Conservation (phyloP, 257 asterid genomes). For the Parsonsia alboflavescens region DNA sequence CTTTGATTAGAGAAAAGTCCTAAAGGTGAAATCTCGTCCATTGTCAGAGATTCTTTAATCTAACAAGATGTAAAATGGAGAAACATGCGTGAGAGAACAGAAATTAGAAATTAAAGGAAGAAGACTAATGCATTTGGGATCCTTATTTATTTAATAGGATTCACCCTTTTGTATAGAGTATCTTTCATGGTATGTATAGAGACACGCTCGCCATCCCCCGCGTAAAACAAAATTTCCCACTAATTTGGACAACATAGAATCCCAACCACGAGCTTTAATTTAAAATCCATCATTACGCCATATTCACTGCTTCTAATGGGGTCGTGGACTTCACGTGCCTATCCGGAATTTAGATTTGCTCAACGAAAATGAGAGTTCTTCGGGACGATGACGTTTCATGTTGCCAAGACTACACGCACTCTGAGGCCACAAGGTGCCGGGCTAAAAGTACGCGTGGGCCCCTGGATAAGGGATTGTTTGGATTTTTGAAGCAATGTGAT, state of each 20-base stretch:
- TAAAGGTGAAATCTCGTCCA: too few species aligned
- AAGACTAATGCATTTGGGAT: too few species aligned
- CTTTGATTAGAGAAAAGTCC: too few species aligned
- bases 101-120: too few species aligned
- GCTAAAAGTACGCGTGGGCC: background rate
- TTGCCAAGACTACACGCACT: background rate
- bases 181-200: too few species aligned
- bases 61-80: too few species aligned
- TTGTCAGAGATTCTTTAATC: too few species aligned
- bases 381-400: background rate
- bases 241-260: background rate
- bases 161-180: background rate
- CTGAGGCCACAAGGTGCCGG: background rate
- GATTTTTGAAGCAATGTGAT: background rate
- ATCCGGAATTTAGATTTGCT: background rate
- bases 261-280: background rate
- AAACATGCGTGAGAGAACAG: too few species aligned
- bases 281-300: background rate
- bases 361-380: background rate
- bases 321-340: background rate
- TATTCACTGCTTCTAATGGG: background rate
- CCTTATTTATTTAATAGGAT: too few species aligned
- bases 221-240: background rate
- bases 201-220: background rate
- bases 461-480: background rate